Conservation (phyloP, 2,329 filamentous ascomycete genomes). For the Sporothrix euskadiensis region DNA sequence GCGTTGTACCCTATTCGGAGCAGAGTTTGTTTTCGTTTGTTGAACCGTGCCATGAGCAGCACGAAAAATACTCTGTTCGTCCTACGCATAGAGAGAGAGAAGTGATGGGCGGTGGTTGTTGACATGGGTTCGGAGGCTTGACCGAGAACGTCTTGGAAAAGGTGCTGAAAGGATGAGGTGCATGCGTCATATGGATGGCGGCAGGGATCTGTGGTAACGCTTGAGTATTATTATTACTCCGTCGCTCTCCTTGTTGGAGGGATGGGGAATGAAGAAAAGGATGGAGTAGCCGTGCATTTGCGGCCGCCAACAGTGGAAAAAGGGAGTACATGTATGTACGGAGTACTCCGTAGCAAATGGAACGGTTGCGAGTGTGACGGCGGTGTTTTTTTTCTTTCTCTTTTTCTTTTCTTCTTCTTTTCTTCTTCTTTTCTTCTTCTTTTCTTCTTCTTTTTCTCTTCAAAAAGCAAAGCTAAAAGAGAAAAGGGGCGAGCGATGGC, state of each 20-base stretch:
- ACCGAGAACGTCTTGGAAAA: neutral
- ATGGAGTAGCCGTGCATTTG: conserved; percentile 14
- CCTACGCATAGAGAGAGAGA: neutral
- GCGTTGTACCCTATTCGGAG: neutral
- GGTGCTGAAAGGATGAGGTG: conserved; percentile 19
- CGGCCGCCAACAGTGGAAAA: conserved; percentile 18
- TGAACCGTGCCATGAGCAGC: neutral
- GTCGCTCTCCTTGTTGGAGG: conserved; percentile 7
- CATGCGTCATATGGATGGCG: conserved; percentile 30
- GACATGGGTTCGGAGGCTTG: conserved; percentile 27
- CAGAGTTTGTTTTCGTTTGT: neutral
- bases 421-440: neutral
- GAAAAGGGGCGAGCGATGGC: neutral
- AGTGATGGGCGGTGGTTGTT: conserved; percentile 23
- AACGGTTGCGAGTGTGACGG: neutral
- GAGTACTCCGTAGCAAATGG: neutral
- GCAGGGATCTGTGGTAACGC: conserved; percentile 29
- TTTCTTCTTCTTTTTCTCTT: no score
- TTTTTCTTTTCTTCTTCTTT: no score
- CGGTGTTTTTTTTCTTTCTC: neutral
- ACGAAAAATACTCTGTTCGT: neutral
- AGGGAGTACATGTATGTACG: neutral
- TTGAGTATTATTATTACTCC: conserved; percentile 1
- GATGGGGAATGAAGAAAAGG: conserved; percentile 25
- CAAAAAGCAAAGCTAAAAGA: neutral